These are phyloP conservation scores for Fusarium liriodendri DNA, from an alignment of 2,329 filamentous ascomycete genomes.

Conservation along the genomic window DNA sequence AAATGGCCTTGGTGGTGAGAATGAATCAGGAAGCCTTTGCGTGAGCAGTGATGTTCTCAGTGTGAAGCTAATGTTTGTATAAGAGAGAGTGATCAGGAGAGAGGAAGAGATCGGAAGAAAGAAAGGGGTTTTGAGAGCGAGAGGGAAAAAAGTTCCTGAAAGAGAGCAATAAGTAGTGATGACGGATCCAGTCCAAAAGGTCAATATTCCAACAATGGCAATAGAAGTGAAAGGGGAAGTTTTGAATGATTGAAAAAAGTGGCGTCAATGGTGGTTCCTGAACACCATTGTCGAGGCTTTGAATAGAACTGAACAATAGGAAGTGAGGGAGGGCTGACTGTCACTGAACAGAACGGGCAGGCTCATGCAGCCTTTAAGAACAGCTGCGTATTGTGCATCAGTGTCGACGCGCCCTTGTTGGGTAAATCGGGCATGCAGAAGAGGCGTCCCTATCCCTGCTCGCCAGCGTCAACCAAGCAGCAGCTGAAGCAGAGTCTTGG, in stretches of 20 bases:
- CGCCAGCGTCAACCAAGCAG: slow-evolving; percentile 13
- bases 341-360: slow-evolving; percentile 28
- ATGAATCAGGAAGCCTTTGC: background rate
- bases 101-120: slow-evolving; percentile 2
- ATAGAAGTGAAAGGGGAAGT: slow-evolving; percentile 32
- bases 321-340: slow-evolving; percentile 16
- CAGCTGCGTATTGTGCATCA: slow-evolving; percentile 14
- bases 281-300: slow-evolving; percentile 44
- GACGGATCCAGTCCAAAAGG: slow-evolving; percentile 37
- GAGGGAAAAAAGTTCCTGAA: slow-evolving; percentile 1
- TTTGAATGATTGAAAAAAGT: slow-evolving; percentile 34
- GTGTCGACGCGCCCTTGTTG: slow-evolving; percentile 18
- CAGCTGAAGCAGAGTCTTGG: slow-evolving; percentile 19
- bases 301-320: slow-evolving; percentile 40
- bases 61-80: background rate
- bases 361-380: slow-evolving; percentile 42
- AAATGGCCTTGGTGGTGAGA: background rate
- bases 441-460: slow-evolving; percentile 19
- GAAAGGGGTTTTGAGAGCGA: background rate
- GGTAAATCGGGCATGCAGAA: slow-evolving; percentile 15
- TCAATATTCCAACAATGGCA: slow-evolving; percentile 24
- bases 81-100: slow-evolving; percentile 6
- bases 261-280: slow-evolving; percentile 35
- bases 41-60: background rate
- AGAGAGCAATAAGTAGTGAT: slow-evolving; percentile 13